Evolutionary conservation across 768 basidiomycete species (phyloP), one percentile per base, ranked within the genome.

Genomic region (Leccinum ochraceum): DNA sequence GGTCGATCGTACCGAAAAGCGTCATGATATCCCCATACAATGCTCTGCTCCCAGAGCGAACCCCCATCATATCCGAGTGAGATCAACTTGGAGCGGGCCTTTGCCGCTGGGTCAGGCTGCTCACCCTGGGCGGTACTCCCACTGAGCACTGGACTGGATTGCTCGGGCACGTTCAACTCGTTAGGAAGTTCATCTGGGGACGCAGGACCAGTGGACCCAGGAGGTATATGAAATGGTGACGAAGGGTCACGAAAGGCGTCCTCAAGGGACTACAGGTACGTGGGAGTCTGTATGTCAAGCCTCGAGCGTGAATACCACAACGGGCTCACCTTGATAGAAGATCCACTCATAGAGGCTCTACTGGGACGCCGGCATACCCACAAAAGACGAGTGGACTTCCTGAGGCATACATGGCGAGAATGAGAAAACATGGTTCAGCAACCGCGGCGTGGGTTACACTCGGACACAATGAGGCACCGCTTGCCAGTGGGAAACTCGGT

Each of bases 21-120:
- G 66, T 92, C 90, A 32, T 88, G 86, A 63, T 92, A 87, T 54
- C 90, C 90, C 90, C 90, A 92, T 0, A 80, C 85, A n/a, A 92
- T 82, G 14, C 75, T 76, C 68, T 92, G 90, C 67, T 90, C 87
- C 86, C 86, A 90, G 58, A 92, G 85, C n/a, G 87, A 88, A 28
- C 71, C 64, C 2, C 83, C 79, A 68, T 90, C 86, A 61, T 84
- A 85, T 0, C 88, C 87, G 17, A 78, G 68, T 63, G 78, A 68
- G 28, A 71, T 65, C 24, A 89, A 69, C 60, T 77, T 77, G 28
- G 67, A 64, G 34, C 74, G 74, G 1, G 83, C 88, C 52, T 80
- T 76, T 36, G 74, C 73, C 9, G 62, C 66, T 8, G 53, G 59
- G 39, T 66, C 58, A 0, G 26, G 44, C 16, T 52, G 58, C 48